Evolutionary conservation across 208 protist species (phyloP), one percentile per base, ranked within the genome.

Genomic region (Trypanosoma grayi): DNA sequence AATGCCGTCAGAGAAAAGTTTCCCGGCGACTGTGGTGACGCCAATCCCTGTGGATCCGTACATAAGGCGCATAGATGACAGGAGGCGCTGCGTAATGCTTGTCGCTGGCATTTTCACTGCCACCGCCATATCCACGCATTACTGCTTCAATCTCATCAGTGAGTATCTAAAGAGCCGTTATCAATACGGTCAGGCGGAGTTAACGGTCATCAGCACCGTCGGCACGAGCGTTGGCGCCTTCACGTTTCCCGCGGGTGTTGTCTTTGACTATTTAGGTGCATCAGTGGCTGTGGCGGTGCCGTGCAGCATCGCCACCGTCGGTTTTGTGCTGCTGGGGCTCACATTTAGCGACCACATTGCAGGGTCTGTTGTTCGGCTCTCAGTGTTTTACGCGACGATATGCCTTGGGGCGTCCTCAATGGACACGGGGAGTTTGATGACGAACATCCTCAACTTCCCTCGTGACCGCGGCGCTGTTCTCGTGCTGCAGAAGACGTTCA

Each of bases 401-500:
- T 89, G 80, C 68, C 67, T 82, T 9, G 85, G 75, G 13, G 79
- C 69, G 52, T 71, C 74, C 2, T 48, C 76, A 22, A 69, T 90
- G 72, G 85, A 90, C 58, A 73, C 62, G 20, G 69, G 67, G 11
- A 77, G 73, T 41, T 45, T 92, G 31, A 92, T 92, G 79, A 69
- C 85, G 46, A 67, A 83, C 13, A 85, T 92, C 66, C 66, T 83
- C 13, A 84, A 89, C 66, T 92, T 89, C 51, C 85, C 85, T 4
- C 73, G 80, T 28, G 80, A 87, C 36, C 69, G 82, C 2, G 85
- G 85, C 28, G 82, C 73, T 66, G 73, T 90, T 51, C 75, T 93
- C 10, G 77, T 90, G 43, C 75, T 90, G 43, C 75, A 87, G 46
- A 93, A 93, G 60, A 93, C 85, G n/a, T 90, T 90, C 53, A 75